Percentiles rank a stretch among this genome's conserved stretches.
phyloP scores from a whole-genome alignment of 305 asterid species.

The Plantago coronopus region DNA sequence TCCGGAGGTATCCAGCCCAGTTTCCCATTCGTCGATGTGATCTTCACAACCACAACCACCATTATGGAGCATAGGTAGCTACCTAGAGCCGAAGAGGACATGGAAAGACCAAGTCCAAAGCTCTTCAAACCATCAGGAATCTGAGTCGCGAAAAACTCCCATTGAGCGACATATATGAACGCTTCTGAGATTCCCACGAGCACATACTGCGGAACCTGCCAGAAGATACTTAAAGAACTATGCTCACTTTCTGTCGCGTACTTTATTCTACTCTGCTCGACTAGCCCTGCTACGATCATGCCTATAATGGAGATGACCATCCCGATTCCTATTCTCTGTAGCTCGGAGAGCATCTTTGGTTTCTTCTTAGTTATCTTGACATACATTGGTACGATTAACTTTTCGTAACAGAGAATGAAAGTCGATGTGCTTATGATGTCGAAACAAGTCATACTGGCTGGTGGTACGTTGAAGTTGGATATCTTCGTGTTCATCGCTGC shows the following conservation, averaged over 20 bases:
- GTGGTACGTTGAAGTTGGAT: constrained; percentile 53
- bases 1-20: constrained; percentile 79
- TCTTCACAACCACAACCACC: constrained; percentile 57
- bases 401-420: constrained; percentile 67
- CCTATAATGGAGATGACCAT: constrained; percentile 56
- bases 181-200: constrained; percentile 85
- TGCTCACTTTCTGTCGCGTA: constrained; percentile 42
- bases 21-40: constrained; percentile 54
- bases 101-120: constrained; percentile 73
- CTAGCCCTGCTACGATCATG: constrained; percentile 66
- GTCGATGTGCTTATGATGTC: constrained; percentile 76
- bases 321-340: constrained; percentile 73
- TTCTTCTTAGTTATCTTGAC: constrained; percentile 44
- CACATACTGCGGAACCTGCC: constrained; percentile 84
- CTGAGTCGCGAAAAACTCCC: constrained; percentile 73
- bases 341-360: constrained; percentile 55
- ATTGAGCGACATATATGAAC: constrained; percentile 68
- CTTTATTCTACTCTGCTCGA: constrained; percentile 59
- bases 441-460: constrained; percentile 83
- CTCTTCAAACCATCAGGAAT: constrained; percentile 69
- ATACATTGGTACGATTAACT: constrained; percentile 54
- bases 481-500: constrained; percentile 67
- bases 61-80: constrained; percentile 64
- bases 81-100: constrained; percentile 78
- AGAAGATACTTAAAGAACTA: constrained; percentile 64